Base-by-base conservation (phyloP, 331 rosid genomes). In the Acacia pycnantha region DNA sequence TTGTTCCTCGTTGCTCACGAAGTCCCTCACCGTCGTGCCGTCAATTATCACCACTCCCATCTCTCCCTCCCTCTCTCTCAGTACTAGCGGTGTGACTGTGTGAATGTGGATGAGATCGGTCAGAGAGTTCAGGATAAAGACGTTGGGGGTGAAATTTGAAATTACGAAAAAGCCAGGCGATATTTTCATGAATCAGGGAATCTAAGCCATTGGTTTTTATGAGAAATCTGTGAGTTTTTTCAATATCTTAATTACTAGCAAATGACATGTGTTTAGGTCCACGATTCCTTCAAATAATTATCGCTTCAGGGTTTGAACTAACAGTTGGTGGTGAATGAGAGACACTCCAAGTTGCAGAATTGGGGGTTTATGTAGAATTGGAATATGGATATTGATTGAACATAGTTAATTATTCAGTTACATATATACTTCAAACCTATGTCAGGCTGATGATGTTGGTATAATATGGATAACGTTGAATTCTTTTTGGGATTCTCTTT, bases 11-110 rank as follows among this genome's bases (percentile, higher is more conserved):
- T 93, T 85, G 79, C 35, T 76, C 11, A 92, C 91, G 86, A 94
- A 94, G 77, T 94, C 92, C 22, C 82, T 46, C 40, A 94, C 97
- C 12, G 98, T 91, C 8, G 88, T 78, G 27, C 98, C 97, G 90
- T 94, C 98, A 5, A 94, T 91, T 10, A 93, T 82, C 48, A 94
- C 97, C 67, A 94, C 98, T 0, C 94, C 97, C 98, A 93, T 92
- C 29, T 61, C 9, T 68, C 11, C 31, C 70, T 64, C 40, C 1
- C 33, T 31, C 37, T 4, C 70, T 29, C 70, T 64, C n/a, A 15
- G 31, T 3, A 10, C 13, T 1, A 6, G 11, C n/a, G 5, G 71
- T 33, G 44, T 31, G 70, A 29, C 22, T 15, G 11, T 64, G 69
- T 0, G 37, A 11, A 19, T 47, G 21, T 50, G 54, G 24, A 26